Percentiles rank a stretch among this genome's conserved stretches.
phyloP scores from a whole-genome alignment of 1,284 basidiomycete genomes.

The Marasmius tenuissimus region DNA sequence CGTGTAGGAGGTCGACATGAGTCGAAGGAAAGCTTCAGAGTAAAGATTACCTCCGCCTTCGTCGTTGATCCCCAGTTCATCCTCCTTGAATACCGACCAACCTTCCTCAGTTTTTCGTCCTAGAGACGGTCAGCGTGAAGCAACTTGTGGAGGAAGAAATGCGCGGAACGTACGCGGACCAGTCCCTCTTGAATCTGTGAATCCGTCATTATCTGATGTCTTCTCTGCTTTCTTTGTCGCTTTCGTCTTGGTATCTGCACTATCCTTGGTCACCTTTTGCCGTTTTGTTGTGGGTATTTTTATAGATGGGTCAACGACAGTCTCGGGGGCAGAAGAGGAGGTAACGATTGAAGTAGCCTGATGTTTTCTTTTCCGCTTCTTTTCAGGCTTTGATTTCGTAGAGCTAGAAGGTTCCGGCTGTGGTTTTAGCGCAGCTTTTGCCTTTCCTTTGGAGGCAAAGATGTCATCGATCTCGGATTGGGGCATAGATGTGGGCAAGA shows the following conservation, averaged over 20 bases:
- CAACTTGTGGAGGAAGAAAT: background rate
- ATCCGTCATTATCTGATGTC: constrained; percentile 48
- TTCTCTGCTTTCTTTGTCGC: constrained; percentile 9
- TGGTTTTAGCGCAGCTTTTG: constrained; percentile 21
- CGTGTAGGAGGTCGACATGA: constrained; percentile 22
- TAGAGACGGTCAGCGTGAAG: constrained; percentile 28
- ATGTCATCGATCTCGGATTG: constrained; percentile 81
- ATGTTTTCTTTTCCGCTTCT: constrained; percentile 34
- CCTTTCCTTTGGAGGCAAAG: constrained; percentile 59
- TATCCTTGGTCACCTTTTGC: constrained; percentile 24
- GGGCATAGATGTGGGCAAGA: constrained; percentile 24
- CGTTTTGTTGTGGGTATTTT: constrained; percentile 29
- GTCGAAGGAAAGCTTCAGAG: constrained; percentile 11
- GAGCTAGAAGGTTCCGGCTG: constrained; percentile 22
- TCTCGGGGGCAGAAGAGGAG: constrained; percentile 48
- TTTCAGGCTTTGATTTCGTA: constrained; percentile 24
- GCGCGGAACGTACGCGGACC: constrained; percentile 58
- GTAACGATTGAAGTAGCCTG: constrained; percentile 14
- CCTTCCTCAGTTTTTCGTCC: constrained; percentile 86
- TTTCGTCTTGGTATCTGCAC: background rate
- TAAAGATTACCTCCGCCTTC: constrained; percentile 70
- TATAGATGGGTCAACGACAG: constrained; percentile 59
- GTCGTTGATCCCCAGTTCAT: constrained; percentile 75
- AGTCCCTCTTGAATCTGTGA: constrained; percentile 77
- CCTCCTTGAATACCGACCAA: constrained; percentile 83